These are phyloP conservation scores for Neovahlkampfia damariscottae DNA, from an alignment of 78 protist genomes.

Conservation along the genomic window DNA sequence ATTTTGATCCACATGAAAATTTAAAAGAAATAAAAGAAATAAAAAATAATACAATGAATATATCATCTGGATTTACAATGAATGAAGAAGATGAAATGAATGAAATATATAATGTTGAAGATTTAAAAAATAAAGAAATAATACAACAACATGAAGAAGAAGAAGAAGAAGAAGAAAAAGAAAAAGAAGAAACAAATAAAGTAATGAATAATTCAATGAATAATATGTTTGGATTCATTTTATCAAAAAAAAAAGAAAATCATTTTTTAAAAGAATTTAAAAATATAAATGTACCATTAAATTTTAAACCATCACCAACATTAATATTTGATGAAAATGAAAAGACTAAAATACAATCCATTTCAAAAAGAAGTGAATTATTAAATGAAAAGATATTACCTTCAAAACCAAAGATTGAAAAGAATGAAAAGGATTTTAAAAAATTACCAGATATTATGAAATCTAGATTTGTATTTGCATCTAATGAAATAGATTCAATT, in stretches of 20 bases:
- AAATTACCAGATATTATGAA: neutral
- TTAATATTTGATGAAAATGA: neutral
- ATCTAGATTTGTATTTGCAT: neutral
- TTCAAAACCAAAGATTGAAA: neutral
- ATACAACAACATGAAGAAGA: too few relatives aligned
- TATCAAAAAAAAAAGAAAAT: neutral
- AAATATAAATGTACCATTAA: constrained; percentile 31
- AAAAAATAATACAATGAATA: neutral
- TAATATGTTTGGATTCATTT: neutral
- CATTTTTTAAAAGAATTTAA: constrained; percentile 17
- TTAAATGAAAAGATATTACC: neutral
- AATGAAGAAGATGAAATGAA: too few relatives aligned
- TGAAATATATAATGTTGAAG: too few relatives aligned
- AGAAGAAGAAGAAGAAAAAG: too few relatives aligned
- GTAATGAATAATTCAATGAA: too few relatives aligned
- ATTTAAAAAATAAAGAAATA: too few relatives aligned
- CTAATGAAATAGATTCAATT: neutral
- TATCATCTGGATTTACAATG: neutral
- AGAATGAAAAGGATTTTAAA: neutral
- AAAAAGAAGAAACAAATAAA: too few relatives aligned
- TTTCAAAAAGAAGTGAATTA: neutral
- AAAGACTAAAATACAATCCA: neutral
- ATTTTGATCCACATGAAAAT: neutral
- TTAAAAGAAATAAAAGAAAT: neutral
- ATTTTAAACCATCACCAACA: constrained; percentile 12